Evolutionary conservation across 164 flowering plant genomes (phyloP), one percentile per base, ranked within the genome.

Genomic region (Warburgia ugandensis): DNA sequence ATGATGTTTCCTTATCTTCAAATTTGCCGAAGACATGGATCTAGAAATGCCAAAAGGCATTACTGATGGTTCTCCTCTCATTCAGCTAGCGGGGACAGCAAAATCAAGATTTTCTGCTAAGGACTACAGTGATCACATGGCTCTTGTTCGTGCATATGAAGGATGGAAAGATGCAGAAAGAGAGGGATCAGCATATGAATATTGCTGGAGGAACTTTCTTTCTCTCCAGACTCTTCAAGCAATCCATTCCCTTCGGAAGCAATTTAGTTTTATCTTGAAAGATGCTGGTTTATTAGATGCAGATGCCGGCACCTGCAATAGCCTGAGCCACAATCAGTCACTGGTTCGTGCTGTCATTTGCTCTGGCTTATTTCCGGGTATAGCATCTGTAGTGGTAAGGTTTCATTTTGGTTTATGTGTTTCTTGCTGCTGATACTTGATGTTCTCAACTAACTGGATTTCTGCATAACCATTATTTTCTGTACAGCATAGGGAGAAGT

Each of bases 161-260:
- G 99, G 99, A 59, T 92, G 99, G 99, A 92, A 86, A 76, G 97
- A 86, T 62, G 99, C 99, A 35, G 99, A 94, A 53, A 77, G 95
- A 62, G 97, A 94, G 72, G 99, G 99, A 46, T 84, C 94, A 7
- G 78, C 84, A 0, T 89, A 92, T 55, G 99, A 88, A 61, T 92
- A 82, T 64, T 92, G 97, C 68, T 88, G 97, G 97, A 86, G 91
- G 66, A 92, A 92, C 67, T 92, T 92, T 52, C 88, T 92, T 44
- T 92, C 99, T 29, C 75, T 83, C 23, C 99, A 89, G 61, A 94
- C 97, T 49, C 83, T 94, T 61, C 97, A 89, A 70, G 99, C 99
- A 35, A 94, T 94, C 53, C 89, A 94, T 70, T 86, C 99, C 61
- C 94, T 94, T 48, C 56, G 97, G 52, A 92, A 84, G 68, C 99